Evolutionary conservation across 371 early-diverging fungal species (phyloP), one percentile per base, ranked within the genome.

Genomic region (Haplosporangium sp.): DNA sequence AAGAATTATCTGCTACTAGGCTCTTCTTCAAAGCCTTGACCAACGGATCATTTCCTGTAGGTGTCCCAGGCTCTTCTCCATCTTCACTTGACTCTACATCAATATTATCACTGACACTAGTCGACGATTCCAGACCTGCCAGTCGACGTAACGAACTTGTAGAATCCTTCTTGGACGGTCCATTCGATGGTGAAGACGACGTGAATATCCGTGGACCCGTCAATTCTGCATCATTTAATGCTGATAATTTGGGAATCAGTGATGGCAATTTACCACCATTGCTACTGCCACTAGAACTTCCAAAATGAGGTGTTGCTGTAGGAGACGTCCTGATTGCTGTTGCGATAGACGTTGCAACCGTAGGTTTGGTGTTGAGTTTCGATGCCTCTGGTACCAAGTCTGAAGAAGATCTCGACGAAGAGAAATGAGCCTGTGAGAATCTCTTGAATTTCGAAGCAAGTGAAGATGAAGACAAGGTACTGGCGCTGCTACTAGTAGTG

Each of bases 331-430:
- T 63, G 37, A 71, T 74, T 7, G 74, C 81, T 0, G 81, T 79
- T 1, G 81, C 74, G 27, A 65, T 79, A 9, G 81, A 74, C 19
- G 81, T 79, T 9, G 81, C 81, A 17, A 79, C 81, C 0, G 81
- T 79, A 9, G 81, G 81, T 40, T 71, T 79, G 17, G 81, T 79
- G 48, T 79, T 79, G 6, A 79, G 53, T n/a, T 79, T 79, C 7
- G 69, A 5, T 10, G 72, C 39, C 5, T 74, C 74, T 17, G 45
- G 44, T n/a, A 72, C 20, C 2, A 68, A 56, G 4, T 79, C 81
- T 27, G 61, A 11, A 8, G 68, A 65, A 8, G 13, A 44, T 40
- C 50, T 60, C 17, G 68, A 66, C 15, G 74, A 64, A 53, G 27
- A 27, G 27, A 74, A 74, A 27, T 74, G 71, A 0, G 71, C 74